These are phyloP conservation scores for Fusarium sambucinum DNA, from an alignment of 2,329 filamentous ascomycete species.

Conservation along the genomic window DNA sequence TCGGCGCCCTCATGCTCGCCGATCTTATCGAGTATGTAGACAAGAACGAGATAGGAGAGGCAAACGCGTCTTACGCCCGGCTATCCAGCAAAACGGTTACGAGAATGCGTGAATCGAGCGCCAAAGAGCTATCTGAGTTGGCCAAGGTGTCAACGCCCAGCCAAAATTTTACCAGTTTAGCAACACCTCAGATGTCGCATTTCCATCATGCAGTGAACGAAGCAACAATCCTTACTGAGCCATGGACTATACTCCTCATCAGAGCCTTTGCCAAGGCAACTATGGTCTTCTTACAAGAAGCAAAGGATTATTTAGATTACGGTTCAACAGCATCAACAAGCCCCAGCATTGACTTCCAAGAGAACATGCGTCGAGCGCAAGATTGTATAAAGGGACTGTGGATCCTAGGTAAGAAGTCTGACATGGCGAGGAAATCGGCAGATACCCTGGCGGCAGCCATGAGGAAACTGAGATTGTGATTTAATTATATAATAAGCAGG, in stretches of 20 bases:
- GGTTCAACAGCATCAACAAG: conserved; percentile 35
- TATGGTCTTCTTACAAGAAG: conserved; percentile 53
- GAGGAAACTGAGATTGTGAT: conserved; percentile 20
- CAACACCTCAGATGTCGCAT: conserved; percentile 50
- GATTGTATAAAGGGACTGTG: conserved; percentile 65
- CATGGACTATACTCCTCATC: conserved; percentile 69
- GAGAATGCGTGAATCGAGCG: conserved; percentile 58
- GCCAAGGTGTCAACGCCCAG: conserved; percentile 58
- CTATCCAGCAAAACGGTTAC: conserved; percentile 51
- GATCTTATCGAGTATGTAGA: conserved; percentile 66
- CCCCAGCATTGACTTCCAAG: conserved; percentile 39
- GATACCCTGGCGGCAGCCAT: conserved; percentile 37
- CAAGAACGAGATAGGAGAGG: conserved; percentile 47
- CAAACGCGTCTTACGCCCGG: conserved; percentile 41
- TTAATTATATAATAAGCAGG: background rate
- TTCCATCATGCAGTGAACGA: conserved; percentile 67
- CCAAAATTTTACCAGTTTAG: conserved; percentile 16
- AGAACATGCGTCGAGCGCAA: conserved; percentile 56
- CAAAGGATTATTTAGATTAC: conserved; percentile 40
- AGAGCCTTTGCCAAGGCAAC: conserved; percentile 64
- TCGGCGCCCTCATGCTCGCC: conserved; percentile 66
- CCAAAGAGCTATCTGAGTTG: conserved; percentile 60
- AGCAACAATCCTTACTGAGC: conserved; percentile 67
- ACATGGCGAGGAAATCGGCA: conserved; percentile 54
- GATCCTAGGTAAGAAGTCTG: conserved; percentile 67